These are phyloP conservation scores for Microstegium vimineum DNA, from an alignment of 176 grass and related monocot species.

Conservation along the genomic window DNA sequence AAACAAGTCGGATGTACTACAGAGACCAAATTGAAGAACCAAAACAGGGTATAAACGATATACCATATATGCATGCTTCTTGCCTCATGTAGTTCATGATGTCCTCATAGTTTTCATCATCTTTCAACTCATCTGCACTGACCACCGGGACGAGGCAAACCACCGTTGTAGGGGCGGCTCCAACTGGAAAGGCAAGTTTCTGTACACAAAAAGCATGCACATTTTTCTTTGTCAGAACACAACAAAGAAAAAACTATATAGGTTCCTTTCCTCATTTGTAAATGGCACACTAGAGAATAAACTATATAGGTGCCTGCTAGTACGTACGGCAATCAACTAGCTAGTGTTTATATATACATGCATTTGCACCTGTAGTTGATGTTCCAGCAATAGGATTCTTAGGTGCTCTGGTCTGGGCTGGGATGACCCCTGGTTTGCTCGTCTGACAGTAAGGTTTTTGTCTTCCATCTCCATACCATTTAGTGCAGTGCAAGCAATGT, in stretches of 20 bases:
- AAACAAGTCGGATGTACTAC: neutral
- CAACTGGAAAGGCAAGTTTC: conserved; percentile 73
- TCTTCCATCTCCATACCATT: conserved; percentile 77
- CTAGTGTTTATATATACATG: conserved; percentile 54
- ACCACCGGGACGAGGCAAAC: conserved; percentile 67
- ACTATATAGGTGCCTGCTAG: neutral
- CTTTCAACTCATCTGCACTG: conserved; percentile 57
- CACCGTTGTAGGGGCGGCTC: conserved; percentile 60
- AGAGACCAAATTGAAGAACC: neutral
- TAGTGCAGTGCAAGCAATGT: conserved; percentile 79
- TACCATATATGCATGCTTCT: conserved; percentile 82
- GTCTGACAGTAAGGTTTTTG: conserved; percentile 73
- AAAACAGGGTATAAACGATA: neutral
- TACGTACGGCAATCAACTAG: neutral
- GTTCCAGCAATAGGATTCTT: conserved; percentile 61
- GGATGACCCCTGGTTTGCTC: conserved; percentile 59
- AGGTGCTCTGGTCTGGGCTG: conserved; percentile 69
- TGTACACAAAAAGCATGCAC: conserved; percentile 18
- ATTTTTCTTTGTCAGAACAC: neutral
- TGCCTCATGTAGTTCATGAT: conserved; percentile 78
- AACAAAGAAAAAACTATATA: conserved; percentile 1
- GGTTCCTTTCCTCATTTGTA: neutral
- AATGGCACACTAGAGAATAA: neutral
- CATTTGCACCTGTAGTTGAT: conserved; percentile 67
- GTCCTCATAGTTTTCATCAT: conserved; percentile 77